Percentiles rank a stretch among this genome's conserved stretches.
Conservation (phyloP, 257 asterid species). For the Fraxinus cuspidata region DNA sequence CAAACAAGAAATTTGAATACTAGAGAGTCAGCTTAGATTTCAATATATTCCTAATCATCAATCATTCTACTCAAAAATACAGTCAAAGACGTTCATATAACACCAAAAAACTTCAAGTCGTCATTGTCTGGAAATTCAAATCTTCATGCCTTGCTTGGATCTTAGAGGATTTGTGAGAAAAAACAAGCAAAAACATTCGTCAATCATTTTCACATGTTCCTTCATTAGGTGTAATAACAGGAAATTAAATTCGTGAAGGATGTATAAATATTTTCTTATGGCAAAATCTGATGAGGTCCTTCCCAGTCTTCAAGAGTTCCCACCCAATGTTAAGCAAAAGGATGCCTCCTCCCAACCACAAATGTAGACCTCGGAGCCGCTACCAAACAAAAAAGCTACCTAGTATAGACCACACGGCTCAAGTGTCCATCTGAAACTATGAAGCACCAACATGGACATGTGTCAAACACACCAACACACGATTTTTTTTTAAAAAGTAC, state of each 20-base stretch:
- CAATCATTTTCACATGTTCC: background rate
- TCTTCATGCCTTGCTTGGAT: background rate
- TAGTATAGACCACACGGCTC: background rate
- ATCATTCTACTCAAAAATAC: background rate
- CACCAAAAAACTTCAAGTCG: background rate
- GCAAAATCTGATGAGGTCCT: background rate
- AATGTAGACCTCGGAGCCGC: background rate
- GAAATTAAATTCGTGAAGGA: background rate
- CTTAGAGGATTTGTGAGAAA: background rate
- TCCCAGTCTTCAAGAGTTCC: background rate
- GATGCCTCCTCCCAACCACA: background rate
- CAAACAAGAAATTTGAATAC: background rate
- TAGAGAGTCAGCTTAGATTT: background rate
- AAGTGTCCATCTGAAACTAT: background rate
- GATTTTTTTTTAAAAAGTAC: too few species aligned
- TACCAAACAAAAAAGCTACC: background rate
- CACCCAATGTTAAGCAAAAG: background rate
- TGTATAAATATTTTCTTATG: background rate
- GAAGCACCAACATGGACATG: too few species aligned
- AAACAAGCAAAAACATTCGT: background rate
- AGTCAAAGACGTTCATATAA: background rate
- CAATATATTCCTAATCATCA: background rate
- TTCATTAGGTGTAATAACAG: background rate
- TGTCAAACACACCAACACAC: too few species aligned
- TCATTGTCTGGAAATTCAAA: background rate